Base-by-base conservation (phyloP, 2,329 filamentous ascomycete genomes). In the Pezicula neosporulosa region DNA sequence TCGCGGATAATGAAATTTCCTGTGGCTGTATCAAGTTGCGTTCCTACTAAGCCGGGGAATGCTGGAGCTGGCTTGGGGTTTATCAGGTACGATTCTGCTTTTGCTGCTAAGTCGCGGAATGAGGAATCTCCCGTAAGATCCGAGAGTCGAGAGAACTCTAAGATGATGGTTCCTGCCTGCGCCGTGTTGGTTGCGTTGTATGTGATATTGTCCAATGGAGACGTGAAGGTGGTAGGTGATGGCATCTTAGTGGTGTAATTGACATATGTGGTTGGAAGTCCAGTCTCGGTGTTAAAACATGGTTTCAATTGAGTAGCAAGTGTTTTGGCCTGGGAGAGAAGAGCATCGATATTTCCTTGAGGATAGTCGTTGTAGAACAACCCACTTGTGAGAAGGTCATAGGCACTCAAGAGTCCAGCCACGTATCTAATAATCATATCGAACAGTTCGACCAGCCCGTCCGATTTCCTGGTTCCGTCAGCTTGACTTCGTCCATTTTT, bases 401-500 rank as follows among this genome's bases (percentile, higher is more conserved):
- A 30, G 10, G 28, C 28, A 30, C 28, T 30, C 28, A 30, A 30
- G 28, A 30, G 28, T 80, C 89, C 90, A 6, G 81, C 90, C 1
- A 96, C 72, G 61, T 95, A 95, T 16, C 90, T 85, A 63, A 95
- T 95, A 1, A 88, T 95, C 0, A 88, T 93, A 69, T 95, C 90
- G 61, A 95, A 95, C 15, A 95, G 69, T 37, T 86, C 90, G 47
- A 94, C 28, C 28, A 30, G 28, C 28, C 8, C 28, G 6, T 30
- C 28, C 10, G 28, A 30, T 12, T 30, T 30, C 10, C 28, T 30
- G 28, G 4, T 30, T 30, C 28, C 28, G 28, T 30, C 28, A 30
- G 10, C 9, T 30, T 30, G 6, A 30, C 28, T 12, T 30, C 4
- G 28, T 30, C 28, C 28, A 4, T 30, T 30, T 30, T 7, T 30